A percentile compares a stretch with the other conserved stretches of the same genome.
phyloP scores from a whole-genome alignment of 1,284 basidiomycete species.

The Trichosporon coremiiforme region DNA sequence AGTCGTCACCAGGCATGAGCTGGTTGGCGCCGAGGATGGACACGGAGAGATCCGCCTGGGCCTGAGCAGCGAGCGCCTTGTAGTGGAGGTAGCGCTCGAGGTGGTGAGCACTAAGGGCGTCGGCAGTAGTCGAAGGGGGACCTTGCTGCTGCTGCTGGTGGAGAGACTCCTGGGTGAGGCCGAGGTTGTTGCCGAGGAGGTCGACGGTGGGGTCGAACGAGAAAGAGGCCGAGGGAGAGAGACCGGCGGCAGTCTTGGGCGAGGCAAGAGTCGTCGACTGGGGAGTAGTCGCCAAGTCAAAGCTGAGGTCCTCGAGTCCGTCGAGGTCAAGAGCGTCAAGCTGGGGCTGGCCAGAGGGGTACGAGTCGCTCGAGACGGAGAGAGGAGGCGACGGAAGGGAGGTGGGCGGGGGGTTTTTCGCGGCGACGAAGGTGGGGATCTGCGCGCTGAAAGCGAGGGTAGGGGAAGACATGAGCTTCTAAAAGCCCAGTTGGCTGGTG shows the following conservation, averaged over 20 bases:
- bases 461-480: slow-evolving; percentile 18
- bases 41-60: slow-evolving; percentile 40
- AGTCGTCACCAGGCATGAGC: slow-evolving; percentile 30
- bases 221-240: slow-evolving; percentile 23
- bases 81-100: slow-evolving; percentile 52
- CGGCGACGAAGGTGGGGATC: background rate
- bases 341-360: slow-evolving; percentile 13
- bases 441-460: slow-evolving; percentile 17
- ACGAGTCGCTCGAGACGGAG: slow-evolving; percentile 35
- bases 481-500: slow-evolving; percentile 18
- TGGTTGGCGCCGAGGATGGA: slow-evolving; percentile 33
- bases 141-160: background rate
- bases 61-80: slow-evolving; percentile 49
- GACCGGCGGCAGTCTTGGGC: slow-evolving; percentile 33
- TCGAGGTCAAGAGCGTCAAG: slow-evolving; percentile 40
- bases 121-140: slow-evolving; percentile 29
- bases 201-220: slow-evolving; percentile 28
- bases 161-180: background rate
- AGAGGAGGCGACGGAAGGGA: slow-evolving; percentile 41
- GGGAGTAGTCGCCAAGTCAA: slow-evolving; percentile 34
- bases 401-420: slow-evolving; percentile 7
- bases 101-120: slow-evolving; percentile 49
- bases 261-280: slow-evolving; percentile 41
- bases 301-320: slow-evolving; percentile 31
- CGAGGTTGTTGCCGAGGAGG: slow-evolving; percentile 1